Percentiles rank a stretch among this genome's conserved stretches.
phyloP scores from a whole-genome alignment of 2,329 filamentous ascomycete species.

The Cladosporium halotolerans region DNA sequence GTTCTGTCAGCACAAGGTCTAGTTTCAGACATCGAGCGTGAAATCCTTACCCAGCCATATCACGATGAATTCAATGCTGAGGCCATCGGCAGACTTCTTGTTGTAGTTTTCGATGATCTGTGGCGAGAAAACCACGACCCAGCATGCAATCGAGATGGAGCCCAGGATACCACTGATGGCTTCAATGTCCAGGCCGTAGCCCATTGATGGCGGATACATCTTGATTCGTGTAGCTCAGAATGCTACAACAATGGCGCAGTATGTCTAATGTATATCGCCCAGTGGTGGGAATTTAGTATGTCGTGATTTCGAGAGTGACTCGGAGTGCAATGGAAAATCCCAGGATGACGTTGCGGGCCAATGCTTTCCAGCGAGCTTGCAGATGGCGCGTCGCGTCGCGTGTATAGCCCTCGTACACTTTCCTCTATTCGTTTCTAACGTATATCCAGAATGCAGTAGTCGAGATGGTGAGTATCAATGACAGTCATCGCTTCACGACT shows the following conservation, averaged over 20 bases:
- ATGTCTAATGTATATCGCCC: no score
- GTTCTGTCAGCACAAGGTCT: no score
- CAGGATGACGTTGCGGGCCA: no score
- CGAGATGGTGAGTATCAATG: not conserved
- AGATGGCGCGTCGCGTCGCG: not conserved
- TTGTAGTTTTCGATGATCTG: constrained; percentile 96
- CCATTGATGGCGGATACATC: constrained; percentile 50
- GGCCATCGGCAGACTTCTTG: constrained; percentile 73
- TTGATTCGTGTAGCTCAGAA: not conserved
- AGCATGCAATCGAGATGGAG: constrained; percentile 93
- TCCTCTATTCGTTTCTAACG: not conserved
- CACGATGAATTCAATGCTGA: constrained; percentile 86
- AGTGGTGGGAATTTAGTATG: no score
- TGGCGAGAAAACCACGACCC: constrained; percentile 95
- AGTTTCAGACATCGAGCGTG: not conserved
- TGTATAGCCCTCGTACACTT: not conserved
- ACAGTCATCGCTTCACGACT: not conserved
- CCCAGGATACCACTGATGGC: constrained; percentile 90
- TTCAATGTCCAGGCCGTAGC: constrained; percentile 70
- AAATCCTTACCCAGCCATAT: constrained; percentile 60
- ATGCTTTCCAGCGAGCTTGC: not conserved
- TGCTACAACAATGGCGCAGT: no score
- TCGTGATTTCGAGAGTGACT: no score
- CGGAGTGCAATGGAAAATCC: no score
- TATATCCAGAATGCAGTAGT: not conserved